Evolutionary conservation across 176 grass and related monocot species (phyloP).

Genomic region (Coix lacrymajobi): DNA sequence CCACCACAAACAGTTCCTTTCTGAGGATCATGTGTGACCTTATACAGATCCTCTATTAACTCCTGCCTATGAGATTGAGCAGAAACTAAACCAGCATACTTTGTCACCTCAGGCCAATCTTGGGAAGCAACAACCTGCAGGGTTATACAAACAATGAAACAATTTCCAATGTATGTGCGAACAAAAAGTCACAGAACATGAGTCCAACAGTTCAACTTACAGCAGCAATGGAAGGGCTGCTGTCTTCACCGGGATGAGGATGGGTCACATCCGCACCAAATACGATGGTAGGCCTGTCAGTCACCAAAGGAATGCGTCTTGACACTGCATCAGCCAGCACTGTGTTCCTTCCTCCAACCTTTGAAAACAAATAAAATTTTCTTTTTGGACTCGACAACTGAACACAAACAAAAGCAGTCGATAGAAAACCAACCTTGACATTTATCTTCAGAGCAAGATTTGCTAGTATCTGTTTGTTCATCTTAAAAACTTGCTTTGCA

Average conservation of each 20-base stretch:
- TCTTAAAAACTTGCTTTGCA: slow-evolving; percentile 79
- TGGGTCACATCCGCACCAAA: slow-evolving; percentile 95
- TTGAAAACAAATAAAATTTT: not conserved
- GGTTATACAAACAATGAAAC: not conserved
- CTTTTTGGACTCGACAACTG: not conserved
- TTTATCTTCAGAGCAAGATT: slow-evolving; percentile 97
- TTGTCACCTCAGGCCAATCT: slow-evolving; percentile 97
- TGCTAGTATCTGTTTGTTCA: slow-evolving; percentile 77
- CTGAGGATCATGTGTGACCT: slow-evolving; percentile 65
- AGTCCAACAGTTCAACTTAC: slow-evolving; percentile 30
- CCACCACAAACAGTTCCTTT: slow-evolving; percentile 57
- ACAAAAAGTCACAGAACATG: not conserved
- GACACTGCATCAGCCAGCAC: slow-evolving; percentile 79
- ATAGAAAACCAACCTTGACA: slow-evolving; percentile 60
- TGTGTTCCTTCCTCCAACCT: slow-evolving; percentile 93
- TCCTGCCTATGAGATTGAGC: slow-evolving; percentile 87
- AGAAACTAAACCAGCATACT: slow-evolving; percentile 90
- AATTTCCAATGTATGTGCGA: not conserved
- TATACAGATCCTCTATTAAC: slow-evolving; percentile 86
- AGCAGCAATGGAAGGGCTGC: slow-evolving; percentile 88
- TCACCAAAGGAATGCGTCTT: slow-evolving; percentile 79
- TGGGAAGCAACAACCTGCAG: slow-evolving; percentile 90
- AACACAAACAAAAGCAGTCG: not conserved
- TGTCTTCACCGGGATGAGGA: slow-evolving; percentile 92
- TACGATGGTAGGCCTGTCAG: slow-evolving; percentile 86